Conservation (phyloP, 1,284 basidiomycete species). For the Schizopora paradoxa region DNA sequence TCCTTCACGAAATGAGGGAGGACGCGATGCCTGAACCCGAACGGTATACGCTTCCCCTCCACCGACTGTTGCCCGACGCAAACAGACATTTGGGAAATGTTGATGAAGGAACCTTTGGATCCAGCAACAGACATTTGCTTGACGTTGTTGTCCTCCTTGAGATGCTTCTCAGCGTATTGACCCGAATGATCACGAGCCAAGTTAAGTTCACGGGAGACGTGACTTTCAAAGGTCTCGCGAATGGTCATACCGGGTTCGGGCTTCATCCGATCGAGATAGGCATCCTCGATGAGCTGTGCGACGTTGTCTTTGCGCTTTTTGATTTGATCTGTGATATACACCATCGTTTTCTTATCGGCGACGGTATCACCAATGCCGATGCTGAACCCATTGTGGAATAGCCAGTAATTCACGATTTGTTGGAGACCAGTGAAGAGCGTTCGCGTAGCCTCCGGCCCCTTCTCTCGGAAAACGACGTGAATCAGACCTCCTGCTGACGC, state of each 20-base stretch:
- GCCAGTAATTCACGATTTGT: constrained; percentile 96
- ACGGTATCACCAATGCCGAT: constrained; percentile 99
- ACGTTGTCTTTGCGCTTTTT: constrained; percentile 78
- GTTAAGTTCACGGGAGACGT: constrained; percentile 90
- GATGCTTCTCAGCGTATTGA: constrained; percentile 89
- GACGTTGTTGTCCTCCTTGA: constrained; percentile 99
- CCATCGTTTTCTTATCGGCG: constrained; percentile 87
- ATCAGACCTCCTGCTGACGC: constrained; percentile 92
- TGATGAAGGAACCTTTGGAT: constrained; percentile 98
- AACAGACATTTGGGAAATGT: constrained; percentile 99
- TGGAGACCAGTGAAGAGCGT: constrained; percentile 93
- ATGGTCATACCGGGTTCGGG: constrained; percentile 97
- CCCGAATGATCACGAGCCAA: constrained; percentile 94
- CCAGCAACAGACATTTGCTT: constrained; percentile 99
- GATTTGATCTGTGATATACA: constrained; percentile 80
- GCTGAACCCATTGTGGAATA: constrained; percentile 98
- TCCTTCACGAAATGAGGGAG: constrained; percentile 98
- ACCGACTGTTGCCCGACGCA: constrained; percentile 99
- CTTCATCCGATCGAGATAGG: constrained; percentile 80
- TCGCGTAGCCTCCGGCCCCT: constrained; percentile 90
- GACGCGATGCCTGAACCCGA: constrained; percentile 95
- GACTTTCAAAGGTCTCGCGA: constrained; percentile 95
- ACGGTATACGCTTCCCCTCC: constrained; percentile 97
- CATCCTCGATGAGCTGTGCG: constrained; percentile 65
- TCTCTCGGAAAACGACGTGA: constrained; percentile 97